phyloP scores from a whole-genome alignment of 1,139 yeast species.

The Geotrichum aggregatum region DNA sequence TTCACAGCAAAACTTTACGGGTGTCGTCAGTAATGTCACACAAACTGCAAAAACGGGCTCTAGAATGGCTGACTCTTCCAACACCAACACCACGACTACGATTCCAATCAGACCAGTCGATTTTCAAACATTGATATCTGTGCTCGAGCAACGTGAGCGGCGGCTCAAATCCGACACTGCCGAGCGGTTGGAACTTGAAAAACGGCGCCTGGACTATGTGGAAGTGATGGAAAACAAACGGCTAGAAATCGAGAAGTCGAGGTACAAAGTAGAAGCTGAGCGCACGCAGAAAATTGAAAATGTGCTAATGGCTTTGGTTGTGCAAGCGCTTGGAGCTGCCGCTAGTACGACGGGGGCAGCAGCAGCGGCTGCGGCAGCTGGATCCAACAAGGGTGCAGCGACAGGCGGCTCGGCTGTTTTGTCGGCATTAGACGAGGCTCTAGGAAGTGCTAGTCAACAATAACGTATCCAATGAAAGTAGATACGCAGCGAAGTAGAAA shows the following conservation, averaged over 20 bases:
- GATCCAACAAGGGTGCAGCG: too few relatives aligned
- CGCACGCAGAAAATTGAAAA: slow-evolving; percentile 6
- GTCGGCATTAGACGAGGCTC: too few relatives aligned
- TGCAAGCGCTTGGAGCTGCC: neutral
- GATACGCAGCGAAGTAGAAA: too few relatives aligned
- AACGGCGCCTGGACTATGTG: neutral
- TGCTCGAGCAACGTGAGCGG: slow-evolving; percentile 12
- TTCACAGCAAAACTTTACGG: too few relatives aligned
- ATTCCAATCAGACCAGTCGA: neutral
- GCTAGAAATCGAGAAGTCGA: slow-evolving; percentile 13
- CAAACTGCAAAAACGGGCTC: too few relatives aligned
- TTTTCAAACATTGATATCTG: slow-evolving; percentile 6
- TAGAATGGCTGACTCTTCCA: neutral
- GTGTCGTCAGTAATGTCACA: too few relatives aligned
- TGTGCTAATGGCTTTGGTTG: slow-evolving; percentile 4
- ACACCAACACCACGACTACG: neutral
- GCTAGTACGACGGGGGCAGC: neutral
- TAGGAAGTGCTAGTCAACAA: too few relatives aligned
- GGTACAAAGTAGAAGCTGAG: slow-evolving; percentile 12
- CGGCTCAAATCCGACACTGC: slow-evolving; percentile 6
- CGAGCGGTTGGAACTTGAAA: slow-evolving; percentile 9
- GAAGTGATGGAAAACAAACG: slow-evolving; percentile 3
- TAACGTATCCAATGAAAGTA: too few relatives aligned
- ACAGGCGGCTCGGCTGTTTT: too few relatives aligned
- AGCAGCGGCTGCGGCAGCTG: neutral